Percentiles rank a stretch among this genome's conserved stretches.
Evolutionary conservation across 768 basidiomycete genomes (phyloP).

Genomic region (Krasilnikovozyma curviuscula): DNA sequence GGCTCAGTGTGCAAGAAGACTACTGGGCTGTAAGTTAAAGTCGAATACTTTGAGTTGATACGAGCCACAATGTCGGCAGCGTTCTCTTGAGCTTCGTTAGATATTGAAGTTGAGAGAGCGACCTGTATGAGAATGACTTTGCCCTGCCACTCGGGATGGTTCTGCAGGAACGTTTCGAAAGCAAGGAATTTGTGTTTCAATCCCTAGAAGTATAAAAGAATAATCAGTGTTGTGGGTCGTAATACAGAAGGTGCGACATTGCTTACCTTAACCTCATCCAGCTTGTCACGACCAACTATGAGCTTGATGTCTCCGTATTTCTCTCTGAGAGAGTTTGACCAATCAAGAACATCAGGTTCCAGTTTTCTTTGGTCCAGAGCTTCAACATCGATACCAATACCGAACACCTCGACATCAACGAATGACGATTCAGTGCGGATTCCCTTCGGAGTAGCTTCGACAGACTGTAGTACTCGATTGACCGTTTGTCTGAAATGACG

Average conservation of each 20-base stretch:
- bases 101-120: conserved; percentile 60
- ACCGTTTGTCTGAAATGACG: conserved; percentile 74
- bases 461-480: conserved; percentile 46
- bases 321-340: conserved; percentile 59
- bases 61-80: conserved; percentile 58
- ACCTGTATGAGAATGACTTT: conserved; percentile 74
- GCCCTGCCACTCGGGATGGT: conserved; percentile 57
- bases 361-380: conserved; percentile 48
- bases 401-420: conserved; percentile 71
- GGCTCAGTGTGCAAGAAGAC: conserved; percentile 72
- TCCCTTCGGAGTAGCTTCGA: conserved; percentile 66
- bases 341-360: conserved; percentile 54
- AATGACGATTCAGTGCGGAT: conserved; percentile 39
- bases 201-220: conserved; percentile 29
- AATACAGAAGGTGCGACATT: not conserved
- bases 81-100: conserved; percentile 51
- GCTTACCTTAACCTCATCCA: conserved; percentile 56
- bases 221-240: not conserved
- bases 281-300: conserved; percentile 70
- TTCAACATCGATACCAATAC: conserved; percentile 70
- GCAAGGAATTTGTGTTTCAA: conserved; percentile 66
- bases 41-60: conserved; percentile 65
- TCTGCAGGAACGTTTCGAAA: conserved; percentile 62
- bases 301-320: conserved; percentile 71
- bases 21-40: conserved; percentile 67